These are phyloP conservation scores for Castanopsis chinensis DNA, from an alignment of 306 rosid species.

Conservation along the genomic window DNA sequence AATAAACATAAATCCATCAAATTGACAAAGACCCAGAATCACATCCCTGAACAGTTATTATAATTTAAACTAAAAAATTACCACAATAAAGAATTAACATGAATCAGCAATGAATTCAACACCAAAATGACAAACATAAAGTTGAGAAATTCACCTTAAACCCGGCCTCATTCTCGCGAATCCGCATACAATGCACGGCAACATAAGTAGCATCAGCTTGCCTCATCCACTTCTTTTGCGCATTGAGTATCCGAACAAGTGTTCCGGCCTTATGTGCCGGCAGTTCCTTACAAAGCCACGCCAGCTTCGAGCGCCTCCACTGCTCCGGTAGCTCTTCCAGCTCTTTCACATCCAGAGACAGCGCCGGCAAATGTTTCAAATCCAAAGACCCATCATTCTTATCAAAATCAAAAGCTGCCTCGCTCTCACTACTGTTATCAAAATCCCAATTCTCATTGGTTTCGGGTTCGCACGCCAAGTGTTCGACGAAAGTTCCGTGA, in stretches of 20 bases:
- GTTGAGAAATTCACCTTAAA: conserved; percentile 44
- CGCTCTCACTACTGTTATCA: conserved; percentile 5
- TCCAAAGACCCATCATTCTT: conserved; percentile 28
- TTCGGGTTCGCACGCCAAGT: conserved; percentile 23
- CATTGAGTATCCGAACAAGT: conserved; percentile 59
- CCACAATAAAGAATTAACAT: neutral
- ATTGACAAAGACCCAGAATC: neutral
- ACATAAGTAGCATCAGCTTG: conserved; percentile 69
- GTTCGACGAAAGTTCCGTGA: conserved; percentile 32
- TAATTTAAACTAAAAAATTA: neutral
- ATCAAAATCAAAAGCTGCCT: conserved; percentile 31
- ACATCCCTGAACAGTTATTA: neutral
- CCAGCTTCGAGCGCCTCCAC: conserved; percentile 61
- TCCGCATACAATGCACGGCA: conserved; percentile 73
- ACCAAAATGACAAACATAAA: neutral
- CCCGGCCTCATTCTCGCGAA: conserved; percentile 77
- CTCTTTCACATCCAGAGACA: conserved; percentile 46
- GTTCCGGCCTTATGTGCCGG: conserved; percentile 53
- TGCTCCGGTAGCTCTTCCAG: conserved; percentile 60
- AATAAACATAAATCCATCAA: neutral
- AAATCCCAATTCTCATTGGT: conserved; percentile 17
- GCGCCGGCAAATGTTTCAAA: conserved; percentile 36
- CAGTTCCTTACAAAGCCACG: conserved; percentile 62
- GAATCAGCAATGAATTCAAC: neutral
- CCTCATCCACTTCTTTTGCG: conserved; percentile 78